A percentile compares a stretch with the other conserved stretches of the same genome.
Conservation (phyloP, 2,329 filamentous ascomycete species). For the Falciphora oryzae region DNA sequence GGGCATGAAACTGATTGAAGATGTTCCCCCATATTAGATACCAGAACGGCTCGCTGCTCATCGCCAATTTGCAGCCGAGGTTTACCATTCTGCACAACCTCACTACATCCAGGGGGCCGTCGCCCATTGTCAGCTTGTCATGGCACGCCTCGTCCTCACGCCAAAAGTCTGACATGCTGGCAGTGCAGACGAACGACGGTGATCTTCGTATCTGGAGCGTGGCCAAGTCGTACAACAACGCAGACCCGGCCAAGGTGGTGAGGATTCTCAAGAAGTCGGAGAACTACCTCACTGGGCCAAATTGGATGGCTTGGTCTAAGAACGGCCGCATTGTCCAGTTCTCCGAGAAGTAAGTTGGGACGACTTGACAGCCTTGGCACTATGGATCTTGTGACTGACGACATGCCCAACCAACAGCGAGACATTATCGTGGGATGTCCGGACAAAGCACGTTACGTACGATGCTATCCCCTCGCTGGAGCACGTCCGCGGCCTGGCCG, state of each 20-base stretch:
- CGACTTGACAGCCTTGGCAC: background rate
- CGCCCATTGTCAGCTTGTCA: slow-evolving; percentile 76
- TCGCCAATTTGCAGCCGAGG: slow-evolving; percentile 81
- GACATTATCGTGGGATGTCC: slow-evolving; percentile 92
- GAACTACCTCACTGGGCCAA: slow-evolving; percentile 65
- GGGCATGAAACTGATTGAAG: slow-evolving; percentile 7
- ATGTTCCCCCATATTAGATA: slow-evolving; percentile 52
- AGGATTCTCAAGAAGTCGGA: slow-evolving; percentile 78
- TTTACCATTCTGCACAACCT: slow-evolving; percentile 94
- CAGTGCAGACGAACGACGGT: slow-evolving; percentile 84
- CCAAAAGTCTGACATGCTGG: slow-evolving; percentile 97
- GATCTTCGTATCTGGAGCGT: slow-evolving; percentile 97
- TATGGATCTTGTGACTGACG: slow-evolving; percentile 23
- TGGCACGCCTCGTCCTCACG: slow-evolving; percentile 97
- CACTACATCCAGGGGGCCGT: slow-evolving; percentile 76
- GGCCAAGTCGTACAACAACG: slow-evolving; percentile 66
- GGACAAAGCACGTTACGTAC: slow-evolving; percentile 93
- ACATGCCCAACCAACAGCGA: slow-evolving; percentile 49
- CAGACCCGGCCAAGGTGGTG: slow-evolving; percentile 80
- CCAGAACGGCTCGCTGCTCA: slow-evolving; percentile 87
- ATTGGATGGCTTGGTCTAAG: slow-evolving; percentile 98
- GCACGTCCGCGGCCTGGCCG: slow-evolving; percentile 72
- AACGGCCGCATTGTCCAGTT: slow-evolving; percentile 94
- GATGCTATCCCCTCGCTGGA: slow-evolving; percentile 83
- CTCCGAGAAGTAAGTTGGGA: slow-evolving; percentile 69